Evolutionary conservation across 352 stramenopile species (phyloP), one percentile per base, ranked within the genome.

Genomic region (Phytopythium sindhum): DNA sequence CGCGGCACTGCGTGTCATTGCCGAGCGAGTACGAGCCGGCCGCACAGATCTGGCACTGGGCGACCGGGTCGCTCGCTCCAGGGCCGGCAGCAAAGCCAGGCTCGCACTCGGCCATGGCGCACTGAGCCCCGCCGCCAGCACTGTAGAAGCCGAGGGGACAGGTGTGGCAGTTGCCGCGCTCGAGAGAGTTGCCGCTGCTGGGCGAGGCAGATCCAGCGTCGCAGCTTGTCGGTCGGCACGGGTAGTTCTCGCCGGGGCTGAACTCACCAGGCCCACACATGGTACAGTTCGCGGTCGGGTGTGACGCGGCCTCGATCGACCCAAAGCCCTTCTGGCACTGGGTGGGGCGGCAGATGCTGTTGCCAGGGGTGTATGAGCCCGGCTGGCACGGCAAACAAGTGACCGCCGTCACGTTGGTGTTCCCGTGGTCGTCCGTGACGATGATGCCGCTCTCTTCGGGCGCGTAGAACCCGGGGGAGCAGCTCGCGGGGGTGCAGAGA

Each of bases 201-300:
- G 60, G 54, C 9, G 76, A 82, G 1, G 76, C 68, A 23, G 59
- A 77, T 6, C 76, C 76, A 12, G 58, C 57, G 17, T 56, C 61
- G 53, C 76, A 85, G 23, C 35, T 47, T 21, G 75, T 82, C 3
- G 66, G 54, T 6, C 48, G 50, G 59, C 76, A 85, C 33, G 75
- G 73, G 64, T 82, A 85, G 69, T 81, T 81, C 55, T 79, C 76
- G 14, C 73, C 76, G 2, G 76, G 76, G 35, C 65, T 77, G 63
- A 69, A 85, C 48, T 79, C 64, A 26, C 76, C 76, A 12, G 68
- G 44, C 0, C 23, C 64, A 47, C 76, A 85, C 52, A 77, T 66
- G 11, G 73, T 85, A 19, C 76, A 85, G 64, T 81, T 85, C 10
- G 63, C 69, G 12, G 72, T 74, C 56, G 61, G 33, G 53, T 81